These are phyloP conservation scores for Penicillium pancosmium DNA, from an alignment of 495 filamentous ascomycete genomes.

Conservation along the genomic window DNA sequence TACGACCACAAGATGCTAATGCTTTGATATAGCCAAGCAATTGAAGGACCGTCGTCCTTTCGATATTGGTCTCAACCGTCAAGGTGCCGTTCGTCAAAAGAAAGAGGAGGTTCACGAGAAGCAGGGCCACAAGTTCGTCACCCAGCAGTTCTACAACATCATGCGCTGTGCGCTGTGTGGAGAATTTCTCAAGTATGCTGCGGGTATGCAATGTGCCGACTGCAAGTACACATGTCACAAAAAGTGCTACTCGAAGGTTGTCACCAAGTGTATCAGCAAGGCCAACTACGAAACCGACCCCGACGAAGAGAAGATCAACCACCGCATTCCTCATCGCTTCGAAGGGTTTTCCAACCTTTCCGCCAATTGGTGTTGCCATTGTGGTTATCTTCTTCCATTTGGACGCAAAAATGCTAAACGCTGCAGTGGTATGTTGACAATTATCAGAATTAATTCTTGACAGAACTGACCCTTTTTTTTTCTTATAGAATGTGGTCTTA, in stretches of 20 bases:
- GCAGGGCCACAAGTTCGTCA: constrained; percentile 97
- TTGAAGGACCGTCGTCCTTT: constrained; percentile 69
- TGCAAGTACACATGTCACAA: constrained; percentile 99
- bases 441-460: not conserved
- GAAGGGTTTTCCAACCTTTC: constrained; percentile 92
- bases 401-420: constrained; percentile 92
- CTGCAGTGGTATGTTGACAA: constrained; percentile 69
- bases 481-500: constrained; percentile 82
- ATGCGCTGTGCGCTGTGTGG: constrained; percentile 99
- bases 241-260: constrained; percentile 95
- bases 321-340: constrained; percentile 97
- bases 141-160: constrained; percentile 99
- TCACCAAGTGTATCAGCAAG: constrained; percentile 99
- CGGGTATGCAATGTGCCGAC: constrained; percentile 98
- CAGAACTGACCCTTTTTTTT: constrained; percentile 29
- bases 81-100: constrained; percentile 93
- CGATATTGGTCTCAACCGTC: constrained; percentile 87
- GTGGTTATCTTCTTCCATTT: constrained; percentile 95
- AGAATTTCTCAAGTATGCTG: constrained; percentile 96
- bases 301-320: constrained; percentile 99
- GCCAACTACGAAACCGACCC: constrained; percentile 97
- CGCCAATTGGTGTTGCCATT: constrained; percentile 99
- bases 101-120: constrained; percentile 98
- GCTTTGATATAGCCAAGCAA: constrained; percentile 58
- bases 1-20: constrained; percentile 34